Conservation (phyloP, 805 yeast species). For the Aciculoconidium aculeatum region DNA sequence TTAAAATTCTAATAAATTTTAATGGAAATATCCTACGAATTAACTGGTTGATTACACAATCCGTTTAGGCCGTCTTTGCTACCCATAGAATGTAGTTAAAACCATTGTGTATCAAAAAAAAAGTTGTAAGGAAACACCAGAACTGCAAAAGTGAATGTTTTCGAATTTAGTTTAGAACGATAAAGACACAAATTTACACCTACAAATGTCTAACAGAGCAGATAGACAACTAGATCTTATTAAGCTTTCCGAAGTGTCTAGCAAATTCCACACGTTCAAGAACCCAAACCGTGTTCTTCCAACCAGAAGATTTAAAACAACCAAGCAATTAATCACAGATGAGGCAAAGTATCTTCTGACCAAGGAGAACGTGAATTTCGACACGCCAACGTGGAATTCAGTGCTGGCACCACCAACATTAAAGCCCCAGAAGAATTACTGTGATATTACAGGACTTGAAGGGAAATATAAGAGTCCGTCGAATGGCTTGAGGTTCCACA, state of each 20-base stretch:
- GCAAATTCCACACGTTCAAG: constrained; percentile 53
- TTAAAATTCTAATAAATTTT: no score
- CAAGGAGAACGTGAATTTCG: constrained; percentile 33
- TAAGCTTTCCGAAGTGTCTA: constrained; percentile 32
- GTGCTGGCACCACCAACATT: constrained; percentile 85
- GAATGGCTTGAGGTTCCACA: constrained; percentile 70
- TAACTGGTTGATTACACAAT: no score
- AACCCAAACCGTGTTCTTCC: constrained; percentile 46
- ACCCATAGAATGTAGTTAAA: no score
- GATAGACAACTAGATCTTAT: constrained; percentile 14
- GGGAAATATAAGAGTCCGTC: constrained; percentile 72
- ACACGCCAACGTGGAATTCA: constrained; percentile 62
- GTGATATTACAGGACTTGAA: constrained; percentile 88
- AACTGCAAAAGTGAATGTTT: no score
- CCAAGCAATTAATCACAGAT: constrained; percentile 67
- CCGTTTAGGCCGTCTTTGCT: no score
- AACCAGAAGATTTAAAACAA: constrained; percentile 63
- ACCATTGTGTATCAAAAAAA: no score
- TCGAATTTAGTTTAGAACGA: no score
- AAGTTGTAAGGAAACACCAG: no score
- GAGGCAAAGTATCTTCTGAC: constrained; percentile 61
- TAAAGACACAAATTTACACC: no score
- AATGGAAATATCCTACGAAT: no score
- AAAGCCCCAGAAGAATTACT: constrained; percentile 74
- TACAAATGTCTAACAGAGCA: no score